Evolutionary conservation across 2,329 filamentous ascomycete genomes (phyloP), one percentile per base, ranked within the genome.

Genomic region (Fusarium subglutinans): DNA sequence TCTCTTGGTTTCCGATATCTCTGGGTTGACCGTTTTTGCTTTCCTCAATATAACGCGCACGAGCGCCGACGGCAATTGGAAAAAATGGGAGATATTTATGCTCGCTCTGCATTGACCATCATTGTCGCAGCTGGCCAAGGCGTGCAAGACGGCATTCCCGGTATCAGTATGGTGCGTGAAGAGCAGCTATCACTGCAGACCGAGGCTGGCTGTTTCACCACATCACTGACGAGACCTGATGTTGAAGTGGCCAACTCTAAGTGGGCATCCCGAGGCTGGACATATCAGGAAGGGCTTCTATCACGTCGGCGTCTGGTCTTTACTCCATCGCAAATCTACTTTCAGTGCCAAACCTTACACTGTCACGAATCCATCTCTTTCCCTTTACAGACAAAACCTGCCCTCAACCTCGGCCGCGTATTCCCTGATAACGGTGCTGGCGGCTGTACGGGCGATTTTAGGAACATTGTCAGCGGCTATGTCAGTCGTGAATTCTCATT

Each of bases 1-100:
- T 73, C 75, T 24, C 76, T 84, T 33, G 83, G 81, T 11, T 81
- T 79, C 20, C 81, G 77, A 28, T 83, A 83, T 70, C 75, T 84
- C 40, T 84, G 82, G 81, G 78, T 84, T 13, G 81, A 84, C 57
- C 79, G 77, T 17, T 82, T 80, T 60, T 84, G 83, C 63, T 77
- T 82, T 33, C 75, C 79, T 4, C 78, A 79, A 61, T 77, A 76
- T 26, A 76, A 76, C n/a, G 69, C 68, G 4, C 53, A 70, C n/a
- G 78, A 79, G 37, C 76, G 77, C 30, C 70, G 63, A 26, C 72
- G 76, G 12, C 81, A 84, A 51, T 67, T 80, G 37, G 75, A 79
- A 17, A 72, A 77, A 33, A 79, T 83, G 74, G 81, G 79, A 28
- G 78, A 81, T 41, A 82, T 84, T 30, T 83, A 82, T 66, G 65